phyloP scores from a whole-genome alignment of 306 rosid genomes.

The Sesbania bispinosa region DNA sequence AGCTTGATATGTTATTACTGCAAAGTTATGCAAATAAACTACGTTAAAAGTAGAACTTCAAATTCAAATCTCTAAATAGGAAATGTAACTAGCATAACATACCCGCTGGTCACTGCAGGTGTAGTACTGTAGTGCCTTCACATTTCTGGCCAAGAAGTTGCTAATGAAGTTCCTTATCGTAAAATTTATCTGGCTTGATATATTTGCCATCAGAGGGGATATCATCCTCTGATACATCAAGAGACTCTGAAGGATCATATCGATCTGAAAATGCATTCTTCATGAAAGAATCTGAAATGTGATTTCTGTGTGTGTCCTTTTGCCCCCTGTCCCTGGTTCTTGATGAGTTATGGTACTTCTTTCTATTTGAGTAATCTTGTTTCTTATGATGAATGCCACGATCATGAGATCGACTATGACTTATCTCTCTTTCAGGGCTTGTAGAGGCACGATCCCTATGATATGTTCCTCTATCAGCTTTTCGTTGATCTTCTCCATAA shows the following conservation, averaged over 20 bases:
- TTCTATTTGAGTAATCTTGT: slow-evolving; percentile 37
- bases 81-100: slow-evolving; percentile 35
- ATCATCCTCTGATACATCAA: slow-evolving; percentile 38
- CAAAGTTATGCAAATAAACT: slow-evolving; percentile 56
- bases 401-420: slow-evolving; percentile 38
- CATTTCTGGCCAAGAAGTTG: slow-evolving; percentile 1
- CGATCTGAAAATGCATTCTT: slow-evolving; percentile 56
- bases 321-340: slow-evolving; percentile 37
- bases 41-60: slow-evolving; percentile 40
- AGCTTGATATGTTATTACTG: slow-evolving; percentile 66
- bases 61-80: slow-evolving; percentile 28
- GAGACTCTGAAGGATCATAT: slow-evolving; percentile 60
- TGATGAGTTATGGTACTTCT: slow-evolving; percentile 31
- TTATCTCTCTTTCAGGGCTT: slow-evolving; percentile 51
- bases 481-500: slow-evolving; percentile 35
- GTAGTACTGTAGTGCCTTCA: neutral
- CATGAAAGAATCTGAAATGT: slow-evolving; percentile 31
- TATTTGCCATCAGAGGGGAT: slow-evolving; percentile 30
- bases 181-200: slow-evolving; percentile 26
- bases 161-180: slow-evolving; percentile 3
- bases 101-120: slow-evolving; percentile 40
- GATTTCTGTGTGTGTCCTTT: slow-evolving; percentile 35
- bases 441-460: slow-evolving; percentile 37
- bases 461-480: slow-evolving; percentile 24
- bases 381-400: slow-evolving; percentile 32